Evolutionary conservation across 768 basidiomycete species (phyloP).

Genomic region (Boletus vinaceobasis): DNA sequence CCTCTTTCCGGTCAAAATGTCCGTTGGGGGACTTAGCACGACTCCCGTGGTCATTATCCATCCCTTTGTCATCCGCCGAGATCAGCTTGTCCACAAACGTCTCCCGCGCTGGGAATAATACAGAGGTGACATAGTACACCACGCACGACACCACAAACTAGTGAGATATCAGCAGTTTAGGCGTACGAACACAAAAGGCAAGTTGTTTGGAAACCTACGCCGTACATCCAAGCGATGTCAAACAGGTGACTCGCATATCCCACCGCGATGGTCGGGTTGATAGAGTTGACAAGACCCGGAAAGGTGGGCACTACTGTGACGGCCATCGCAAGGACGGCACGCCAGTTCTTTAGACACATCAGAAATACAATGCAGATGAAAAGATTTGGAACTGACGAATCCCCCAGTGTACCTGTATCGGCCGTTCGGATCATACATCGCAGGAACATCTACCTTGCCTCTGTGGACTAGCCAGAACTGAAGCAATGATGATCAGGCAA

Average conservation of each 20-base stretch:
- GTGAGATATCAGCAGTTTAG: neutral
- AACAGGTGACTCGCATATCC: slow-evolving; percentile 59
- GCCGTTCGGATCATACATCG: slow-evolving; percentile 78
- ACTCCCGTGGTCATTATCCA: neutral
- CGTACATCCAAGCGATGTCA: slow-evolving; percentile 75
- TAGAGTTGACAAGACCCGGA: slow-evolving; percentile 74
- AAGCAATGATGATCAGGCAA: neutral
- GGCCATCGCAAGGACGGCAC: slow-evolving; percentile 65
- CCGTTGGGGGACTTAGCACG: neutral
- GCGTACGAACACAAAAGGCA: neutral
- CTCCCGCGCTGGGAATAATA: slow-evolving; percentile 27
- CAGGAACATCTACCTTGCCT: slow-evolving; percentile 72
- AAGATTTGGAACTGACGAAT: slow-evolving; percentile 41
- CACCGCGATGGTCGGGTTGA: slow-evolving; percentile 62
- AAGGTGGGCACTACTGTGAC: slow-evolving; percentile 66
- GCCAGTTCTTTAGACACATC: slow-evolving; percentile 62
- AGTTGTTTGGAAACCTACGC: slow-evolving; percentile 44
- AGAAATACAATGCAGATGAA: neutral
- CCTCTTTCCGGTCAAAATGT: neutral
- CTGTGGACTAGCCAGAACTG: slow-evolving; percentile 79
- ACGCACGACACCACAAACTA: slow-evolving; percentile 28
- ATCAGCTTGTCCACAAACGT: slow-evolving; percentile 29
- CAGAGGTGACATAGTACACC: slow-evolving; percentile 32
- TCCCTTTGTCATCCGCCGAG: slow-evolving; percentile 23
- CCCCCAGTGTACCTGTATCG: slow-evolving; percentile 77